Evolutionary conservation across 2,329 filamentous ascomycete species (phyloP).

Genomic region (Pseudohalonectria lignicola): DNA sequence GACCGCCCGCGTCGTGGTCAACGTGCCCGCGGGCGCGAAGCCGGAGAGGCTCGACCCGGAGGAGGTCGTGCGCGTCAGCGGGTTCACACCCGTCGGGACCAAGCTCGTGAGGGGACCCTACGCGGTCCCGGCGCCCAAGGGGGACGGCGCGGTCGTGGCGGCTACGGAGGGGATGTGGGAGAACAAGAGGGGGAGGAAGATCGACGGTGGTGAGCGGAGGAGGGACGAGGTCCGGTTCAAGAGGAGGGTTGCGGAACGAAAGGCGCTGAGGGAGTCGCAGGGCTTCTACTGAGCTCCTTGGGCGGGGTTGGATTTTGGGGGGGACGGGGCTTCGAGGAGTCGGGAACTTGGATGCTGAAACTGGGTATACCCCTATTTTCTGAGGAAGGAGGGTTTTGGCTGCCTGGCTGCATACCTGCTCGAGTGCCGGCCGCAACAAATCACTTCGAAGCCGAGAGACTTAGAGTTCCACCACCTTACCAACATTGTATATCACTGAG

Average conservation of each 20-base stretch:
- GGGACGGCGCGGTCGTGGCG: conserved; percentile 52
- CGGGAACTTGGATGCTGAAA: no score
- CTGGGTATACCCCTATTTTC: no score
- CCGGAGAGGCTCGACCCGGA: conserved; percentile 20
- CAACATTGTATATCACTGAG: no score
- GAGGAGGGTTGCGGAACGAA: conserved; percentile 68
- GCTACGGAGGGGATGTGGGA: conserved; percentile 91
- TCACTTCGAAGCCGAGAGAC: no score
- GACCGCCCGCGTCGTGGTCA: conserved; percentile 42
- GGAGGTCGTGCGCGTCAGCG: conserved; percentile 42
- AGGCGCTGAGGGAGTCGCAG: conserved; percentile 39
- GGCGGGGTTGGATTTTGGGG: no score
- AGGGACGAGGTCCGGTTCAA: conserved; percentile 79
- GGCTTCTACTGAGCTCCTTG: no score
- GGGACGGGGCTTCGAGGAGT: no score
- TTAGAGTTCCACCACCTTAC: no score
- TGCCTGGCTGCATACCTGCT: no score
- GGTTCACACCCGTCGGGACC: conserved; percentile 58
- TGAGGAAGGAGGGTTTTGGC: no score
- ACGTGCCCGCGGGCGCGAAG: conserved; percentile 35
- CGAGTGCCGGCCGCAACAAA: no score
- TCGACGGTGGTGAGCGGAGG: conserved; percentile 92
- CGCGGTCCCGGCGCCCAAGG: conserved; percentile 56
- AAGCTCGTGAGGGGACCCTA: conserved; percentile 66
- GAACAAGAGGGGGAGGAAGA: conserved; percentile 73